Percentiles rank a stretch among this genome's conserved stretches.
Evolutionary conservation across 495 filamentous ascomycete species (phyloP).

Genomic region (Lophiotrema nucula): DNA sequence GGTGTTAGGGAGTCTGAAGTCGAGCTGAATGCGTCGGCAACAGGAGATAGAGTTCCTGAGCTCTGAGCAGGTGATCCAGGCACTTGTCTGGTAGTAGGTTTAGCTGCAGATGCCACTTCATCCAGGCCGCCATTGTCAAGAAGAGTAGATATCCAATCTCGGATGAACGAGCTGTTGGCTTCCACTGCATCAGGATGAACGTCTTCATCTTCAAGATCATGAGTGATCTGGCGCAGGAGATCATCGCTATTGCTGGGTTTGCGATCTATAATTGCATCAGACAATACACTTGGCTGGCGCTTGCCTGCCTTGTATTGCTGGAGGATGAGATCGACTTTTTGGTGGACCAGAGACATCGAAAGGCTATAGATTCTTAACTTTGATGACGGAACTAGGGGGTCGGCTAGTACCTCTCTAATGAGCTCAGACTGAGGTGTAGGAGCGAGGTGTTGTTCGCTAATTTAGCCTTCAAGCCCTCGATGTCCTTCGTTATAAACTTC

Average conservation of each 20-base stretch:
- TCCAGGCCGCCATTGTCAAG: not conserved
- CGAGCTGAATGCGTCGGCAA: not conserved
- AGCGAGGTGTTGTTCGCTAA: not conserved
- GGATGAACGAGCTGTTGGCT: not conserved
- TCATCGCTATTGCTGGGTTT: not conserved
- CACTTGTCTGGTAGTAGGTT: not conserved
- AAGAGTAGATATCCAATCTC: not conserved
- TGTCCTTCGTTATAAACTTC: not conserved
- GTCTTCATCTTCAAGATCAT: not conserved
- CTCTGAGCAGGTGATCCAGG: not conserved
- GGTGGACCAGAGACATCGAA: too few relatives aligned
- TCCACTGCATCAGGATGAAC: not conserved
- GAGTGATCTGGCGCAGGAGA: not conserved
- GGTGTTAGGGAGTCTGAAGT: not conserved
- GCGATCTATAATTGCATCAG: not conserved
- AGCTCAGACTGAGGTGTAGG: not conserved
- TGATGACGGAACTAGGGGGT: too few relatives aligned
- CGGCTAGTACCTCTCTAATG: not conserved
- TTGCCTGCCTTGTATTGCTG: not conserved
- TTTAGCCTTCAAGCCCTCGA: not conserved
- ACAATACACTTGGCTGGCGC: not conserved
- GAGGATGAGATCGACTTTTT: not conserved
- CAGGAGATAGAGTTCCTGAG: not conserved
- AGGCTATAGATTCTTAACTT: too few relatives aligned
- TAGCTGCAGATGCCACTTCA: not conserved